Evolutionary conservation across 1,139 yeast species (phyloP), one percentile per base, ranked within the genome.

Genomic region (Hemisphaericaspora lyxosophila): DNA sequence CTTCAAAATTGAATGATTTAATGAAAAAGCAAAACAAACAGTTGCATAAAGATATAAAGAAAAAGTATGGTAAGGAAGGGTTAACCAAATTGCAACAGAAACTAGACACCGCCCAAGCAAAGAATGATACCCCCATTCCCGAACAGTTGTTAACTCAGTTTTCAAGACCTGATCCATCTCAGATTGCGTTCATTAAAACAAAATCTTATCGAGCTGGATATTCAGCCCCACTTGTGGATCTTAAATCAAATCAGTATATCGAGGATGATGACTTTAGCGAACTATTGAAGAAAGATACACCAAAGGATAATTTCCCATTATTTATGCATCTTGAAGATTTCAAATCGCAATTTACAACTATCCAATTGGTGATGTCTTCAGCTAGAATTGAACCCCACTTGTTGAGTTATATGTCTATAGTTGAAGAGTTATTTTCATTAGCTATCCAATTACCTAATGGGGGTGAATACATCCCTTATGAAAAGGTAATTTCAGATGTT

Each of bases 311-410:
- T 26, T 74, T 83, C 47, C 90, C 95, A 6, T 59, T 89, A 28
- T 82, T 80, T 46, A 60, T 89, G 39, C 95, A 89, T 54, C 75
- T 85, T 50, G 97, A 92, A 60, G 78, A 83, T 45, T 85, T 78
- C 56, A 75, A 80, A 39, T 86, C 97, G 2, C 82, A 85, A 53
- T 92, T 92, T 57, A 78, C 87, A 17, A 80, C 85, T n/a, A 70
- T 88, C 16, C 76, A 80, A 44, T 57, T 88, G 25, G 63, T 85
- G 25, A 60, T 86, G 53, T 80, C 94, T 1, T 76, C 95, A 0
- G 67, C 75, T 7, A 68, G 61, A n/a, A 68, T 89, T 4, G 80
- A 82, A 24, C 70, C 75, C 26, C 59, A 65, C 2, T 63, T 83
- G 19, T 66, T 89, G 37, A 83, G 88, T 7, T 84, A 85, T 44